These are phyloP conservation scores for Salvia rosmarinus DNA, from an alignment of 257 asterid species.

Conservation along the genomic window DNA sequence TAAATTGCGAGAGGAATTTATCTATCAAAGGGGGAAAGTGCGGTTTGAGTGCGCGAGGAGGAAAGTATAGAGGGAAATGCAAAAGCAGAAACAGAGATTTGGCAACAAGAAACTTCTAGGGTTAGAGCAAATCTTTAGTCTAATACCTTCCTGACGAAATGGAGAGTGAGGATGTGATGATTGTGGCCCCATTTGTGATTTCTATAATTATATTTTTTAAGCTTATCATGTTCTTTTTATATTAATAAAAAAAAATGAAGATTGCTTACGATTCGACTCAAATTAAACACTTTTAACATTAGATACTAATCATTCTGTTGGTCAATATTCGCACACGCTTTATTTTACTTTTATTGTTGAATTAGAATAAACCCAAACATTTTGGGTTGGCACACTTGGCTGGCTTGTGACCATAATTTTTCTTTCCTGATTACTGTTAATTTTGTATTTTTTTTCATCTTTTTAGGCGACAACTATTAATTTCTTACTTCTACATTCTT, in stretches of 20 bases:
- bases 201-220: background rate
- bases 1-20: background rate
- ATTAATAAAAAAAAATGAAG: no score
- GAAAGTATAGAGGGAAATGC: slow-evolving; percentile 34
- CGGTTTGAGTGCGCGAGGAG: slow-evolving; percentile 35
- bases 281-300: no score
- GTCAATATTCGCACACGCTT: no score
- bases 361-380: slow-evolving; percentile 38
- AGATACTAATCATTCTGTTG: no score
- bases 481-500: no score
- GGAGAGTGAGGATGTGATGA: slow-evolving; percentile 24
- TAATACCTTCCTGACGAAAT: background rate
- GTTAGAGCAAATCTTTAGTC: slow-evolving; percentile 9
- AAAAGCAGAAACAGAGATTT: background rate
- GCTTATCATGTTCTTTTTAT: no score
- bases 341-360: no score
- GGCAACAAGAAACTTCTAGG: slow-evolving; percentile 28
- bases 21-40: slow-evolving; percentile 8
- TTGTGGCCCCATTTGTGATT: slow-evolving; percentile 7
- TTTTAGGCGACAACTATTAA: no score
- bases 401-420: no score
- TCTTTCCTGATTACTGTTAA: no score
- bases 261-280: no score
- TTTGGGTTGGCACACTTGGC: slow-evolving; percentile 25
- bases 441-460: no score